phyloP scores from a whole-genome alignment of 768 basidiomycete genomes.

The Calocybe cyanea region DNA sequence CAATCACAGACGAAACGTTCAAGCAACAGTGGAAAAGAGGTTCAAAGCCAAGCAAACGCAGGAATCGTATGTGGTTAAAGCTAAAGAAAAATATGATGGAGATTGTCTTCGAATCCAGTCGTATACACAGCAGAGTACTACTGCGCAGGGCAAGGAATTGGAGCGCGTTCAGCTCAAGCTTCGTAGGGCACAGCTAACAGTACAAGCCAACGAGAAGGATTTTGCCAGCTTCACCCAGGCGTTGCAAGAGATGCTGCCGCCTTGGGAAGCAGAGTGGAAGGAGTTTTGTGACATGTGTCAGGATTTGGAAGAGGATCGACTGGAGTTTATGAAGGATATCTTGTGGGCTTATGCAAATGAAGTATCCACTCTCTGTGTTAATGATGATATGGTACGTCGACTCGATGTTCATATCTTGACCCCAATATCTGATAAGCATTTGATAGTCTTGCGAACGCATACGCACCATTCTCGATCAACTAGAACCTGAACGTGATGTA shows the following conservation, averaged over 20 bases:
- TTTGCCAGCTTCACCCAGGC: constrained; percentile 77
- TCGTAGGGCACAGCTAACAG: constrained; percentile 80
- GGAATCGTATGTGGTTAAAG: constrained; percentile 80
- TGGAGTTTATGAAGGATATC: constrained; percentile 92
- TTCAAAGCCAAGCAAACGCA: constrained; percentile 85
- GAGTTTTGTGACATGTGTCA: constrained; percentile 94
- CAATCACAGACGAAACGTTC: constrained; percentile 64
- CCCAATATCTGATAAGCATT: constrained; percentile 3
- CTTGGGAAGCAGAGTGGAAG: constrained; percentile 95
- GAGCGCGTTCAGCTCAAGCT: constrained; percentile 84
- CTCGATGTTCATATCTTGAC: no score
- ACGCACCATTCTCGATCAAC: constrained; percentile 78
- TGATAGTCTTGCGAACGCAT: constrained; percentile 85
- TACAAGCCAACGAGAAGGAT: constrained; percentile 88
- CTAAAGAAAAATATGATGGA: constrained; percentile 84
- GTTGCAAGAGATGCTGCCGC: constrained; percentile 64
- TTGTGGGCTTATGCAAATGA: constrained; percentile 96
- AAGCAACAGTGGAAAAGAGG: constrained; percentile 78
- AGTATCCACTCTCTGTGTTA: constrained; percentile 90
- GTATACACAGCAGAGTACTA: constrained; percentile 80
- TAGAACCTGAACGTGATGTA: constrained; percentile 82
- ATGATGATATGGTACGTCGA: constrained; percentile 86
- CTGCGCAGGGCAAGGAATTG: constrained; percentile 84
- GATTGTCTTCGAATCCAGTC: constrained; percentile 89
- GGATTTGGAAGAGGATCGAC: constrained; percentile 92